phyloP scores from a whole-genome alignment of 2,329 filamentous ascomycete species.

The Dactylonectria macrodidyma region DNA sequence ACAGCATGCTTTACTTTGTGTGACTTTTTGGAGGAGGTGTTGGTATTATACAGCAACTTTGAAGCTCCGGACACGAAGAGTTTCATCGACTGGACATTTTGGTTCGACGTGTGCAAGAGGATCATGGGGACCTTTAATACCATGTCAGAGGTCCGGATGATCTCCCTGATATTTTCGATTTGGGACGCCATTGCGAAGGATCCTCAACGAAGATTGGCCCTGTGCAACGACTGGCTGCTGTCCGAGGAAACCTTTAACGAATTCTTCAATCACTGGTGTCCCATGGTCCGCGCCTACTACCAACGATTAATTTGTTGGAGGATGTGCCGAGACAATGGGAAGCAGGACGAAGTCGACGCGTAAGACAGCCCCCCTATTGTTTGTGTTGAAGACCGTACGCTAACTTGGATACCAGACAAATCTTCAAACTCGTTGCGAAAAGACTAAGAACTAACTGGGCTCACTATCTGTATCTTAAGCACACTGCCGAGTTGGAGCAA shows the following conservation, averaged over 20 bases:
- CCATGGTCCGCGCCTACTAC: slow-evolving; percentile 94
- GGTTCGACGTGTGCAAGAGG: slow-evolving; percentile 83
- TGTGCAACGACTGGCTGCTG: slow-evolving; percentile 84
- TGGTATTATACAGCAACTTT: slow-evolving; percentile 72
- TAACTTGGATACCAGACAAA: slow-evolving; percentile 66
- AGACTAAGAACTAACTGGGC: slow-evolving; percentile 82
- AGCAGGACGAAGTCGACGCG: slow-evolving; percentile 75
- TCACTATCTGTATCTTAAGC: slow-evolving; percentile 83
- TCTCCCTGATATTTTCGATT: slow-evolving; percentile 84
- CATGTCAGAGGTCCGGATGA: slow-evolving; percentile 88
- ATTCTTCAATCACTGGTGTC: slow-evolving; percentile 94
- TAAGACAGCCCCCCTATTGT: slow-evolving; percentile 61
- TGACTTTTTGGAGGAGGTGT: slow-evolving; percentile 88
- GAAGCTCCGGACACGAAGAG: slow-evolving; percentile 58
- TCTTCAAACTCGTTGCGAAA: slow-evolving; percentile 77
- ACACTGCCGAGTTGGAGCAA: slow-evolving; percentile 71
- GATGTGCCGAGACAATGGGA: slow-evolving; percentile 82
- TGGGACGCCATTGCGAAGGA: slow-evolving; percentile 82
- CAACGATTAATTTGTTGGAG: slow-evolving; percentile 94
- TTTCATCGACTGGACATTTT: slow-evolving; percentile 85
- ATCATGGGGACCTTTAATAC: slow-evolving; percentile 90
- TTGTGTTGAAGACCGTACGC: slow-evolving; percentile 30
- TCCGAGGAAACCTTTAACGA: slow-evolving; percentile 82
- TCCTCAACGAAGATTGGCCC: slow-evolving; percentile 74
- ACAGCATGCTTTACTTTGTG: slow-evolving; percentile 90